Evolutionary conservation across 2,329 filamentous ascomycete genomes (phyloP), one percentile per base, ranked within the genome.

Genomic region (Aspergillus sergii): DNA sequence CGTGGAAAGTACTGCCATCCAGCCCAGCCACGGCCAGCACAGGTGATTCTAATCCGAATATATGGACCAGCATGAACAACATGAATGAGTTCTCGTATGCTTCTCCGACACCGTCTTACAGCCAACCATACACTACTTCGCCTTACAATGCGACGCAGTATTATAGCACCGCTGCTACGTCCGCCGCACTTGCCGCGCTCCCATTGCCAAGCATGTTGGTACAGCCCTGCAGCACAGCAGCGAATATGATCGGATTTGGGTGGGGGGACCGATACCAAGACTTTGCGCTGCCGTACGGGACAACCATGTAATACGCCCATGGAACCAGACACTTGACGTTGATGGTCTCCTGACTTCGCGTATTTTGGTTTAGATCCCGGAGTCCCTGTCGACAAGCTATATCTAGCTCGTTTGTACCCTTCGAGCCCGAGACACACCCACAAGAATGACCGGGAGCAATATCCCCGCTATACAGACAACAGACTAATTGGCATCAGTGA

Each of bases 1-100:
- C 92, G 61, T 98, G 94, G 94, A 93, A 91, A 78, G 89, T 97
- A 69, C 84, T 97, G 60, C 91, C 94, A 54, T 97, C 94, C 60
- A 97, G 92, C 73, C 92, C 93, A 58, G 92, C 89, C 77, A 71
- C 76, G 51, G 88, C 92, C 58, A 88, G 91, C 46, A 89, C 91
- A 39, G 90, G 85, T 75, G 92, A 95, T 75, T 89, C 89, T 59
- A 84, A 86, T 72, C 85, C 88, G 62, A 86, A 88, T 58, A 86
- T 94, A 77, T 97, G 94, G 94, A 87, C 90, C 65, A 89, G 86
- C 75, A 89, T 96, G 58, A 62, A 61, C 83, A 85, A 85, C 73
- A 84, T 96, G 81, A 88, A 85, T 76, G 90, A 94, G 64, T 84
- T 85, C 59, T 88, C 91, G 71, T 81, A 95, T 64, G 87, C 91